These are phyloP conservation scores for Aureobasidium lini DNA, from an alignment of 2,329 filamentous ascomycete genomes.

Conservation along the genomic window DNA sequence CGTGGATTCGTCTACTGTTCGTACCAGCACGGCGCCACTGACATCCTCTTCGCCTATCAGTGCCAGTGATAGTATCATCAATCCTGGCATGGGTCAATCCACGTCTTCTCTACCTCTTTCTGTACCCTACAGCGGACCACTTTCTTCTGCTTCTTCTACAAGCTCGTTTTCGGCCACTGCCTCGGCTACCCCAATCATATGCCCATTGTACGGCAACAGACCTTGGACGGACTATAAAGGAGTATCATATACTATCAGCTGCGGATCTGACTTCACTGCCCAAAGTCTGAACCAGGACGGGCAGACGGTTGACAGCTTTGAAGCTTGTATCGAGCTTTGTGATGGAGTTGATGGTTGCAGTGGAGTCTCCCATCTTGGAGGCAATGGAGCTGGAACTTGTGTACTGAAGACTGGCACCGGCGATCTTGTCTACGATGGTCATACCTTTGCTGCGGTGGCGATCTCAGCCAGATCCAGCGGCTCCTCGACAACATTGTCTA, in stretches of 20 bases:
- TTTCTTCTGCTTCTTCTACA: constrained; percentile 19
- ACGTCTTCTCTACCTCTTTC: constrained; percentile 17
- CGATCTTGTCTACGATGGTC: constrained; percentile 14
- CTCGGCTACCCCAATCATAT: constrained; percentile 16
- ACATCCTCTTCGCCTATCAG: constrained; percentile 12
- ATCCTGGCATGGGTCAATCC: constrained; percentile 23
- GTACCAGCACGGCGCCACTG: neutral
- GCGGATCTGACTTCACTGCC: constrained; percentile 14
- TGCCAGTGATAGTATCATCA: constrained; percentile 18
- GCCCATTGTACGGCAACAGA: constrained; percentile 15
- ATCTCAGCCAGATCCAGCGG: neutral
- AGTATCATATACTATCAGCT: constrained; percentile 14
- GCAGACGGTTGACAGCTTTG: constrained; percentile 15
- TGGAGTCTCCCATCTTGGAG: constrained; percentile 17
- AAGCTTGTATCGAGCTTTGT: constrained; percentile 18
- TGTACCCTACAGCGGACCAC: constrained; percentile 22
- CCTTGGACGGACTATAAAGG: constrained; percentile 15
- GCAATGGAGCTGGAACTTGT: constrained; percentile 21
- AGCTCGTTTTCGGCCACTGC: constrained; percentile 10
- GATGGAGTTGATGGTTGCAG: constrained; percentile 15
- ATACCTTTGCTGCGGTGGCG: constrained; percentile 14
- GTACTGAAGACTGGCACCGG: constrained; percentile 14
- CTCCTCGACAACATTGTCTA: neutral
- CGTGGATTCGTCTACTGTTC: constrained; percentile 9
- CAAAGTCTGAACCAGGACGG: neutral